A percentile compares a stretch with the other conserved stretches of the same genome.
These are phyloP conservation scores for Lophiotrema nucula DNA, from an alignment of 495 filamentous ascomycete species.

Conservation along the genomic window DNA sequence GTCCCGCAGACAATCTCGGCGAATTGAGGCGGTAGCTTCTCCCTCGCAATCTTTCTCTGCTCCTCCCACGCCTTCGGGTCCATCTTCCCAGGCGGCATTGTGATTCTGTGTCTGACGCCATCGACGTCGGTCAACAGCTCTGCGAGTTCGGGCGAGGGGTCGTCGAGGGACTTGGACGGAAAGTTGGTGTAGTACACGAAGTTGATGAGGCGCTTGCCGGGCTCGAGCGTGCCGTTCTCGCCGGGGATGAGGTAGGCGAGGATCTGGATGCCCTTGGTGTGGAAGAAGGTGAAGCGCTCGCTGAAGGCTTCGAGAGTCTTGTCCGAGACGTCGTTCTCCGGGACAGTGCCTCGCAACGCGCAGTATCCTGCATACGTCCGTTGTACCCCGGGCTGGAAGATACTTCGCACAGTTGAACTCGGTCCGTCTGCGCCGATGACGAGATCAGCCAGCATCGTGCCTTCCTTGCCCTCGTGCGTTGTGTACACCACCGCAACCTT, in stretches of 20 bases:
- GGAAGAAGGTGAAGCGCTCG: conserved; percentile 30
- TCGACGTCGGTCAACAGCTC: conserved; percentile 55
- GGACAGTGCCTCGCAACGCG: conserved; percentile 54
- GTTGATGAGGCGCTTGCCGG: conserved; percentile 50
- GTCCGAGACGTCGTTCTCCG: conserved; percentile 41
- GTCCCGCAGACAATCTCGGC: conserved; percentile 53
- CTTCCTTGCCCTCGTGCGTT: conserved; percentile 40
- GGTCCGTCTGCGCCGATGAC: conserved; percentile 58
- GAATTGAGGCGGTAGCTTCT: conserved; percentile 52
- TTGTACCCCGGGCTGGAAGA: conserved; percentile 48
- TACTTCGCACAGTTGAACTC: conserved; percentile 51
- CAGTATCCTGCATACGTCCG: conserved; percentile 58
- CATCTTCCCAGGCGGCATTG: conserved; percentile 51
- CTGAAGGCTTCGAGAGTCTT: conserved; percentile 35
- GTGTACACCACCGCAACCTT: conserved; percentile 45
- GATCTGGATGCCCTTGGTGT: conserved; percentile 46
- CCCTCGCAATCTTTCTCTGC: conserved; percentile 45
- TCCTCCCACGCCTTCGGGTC: conserved; percentile 45
- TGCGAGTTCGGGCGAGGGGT: conserved; percentile 44
- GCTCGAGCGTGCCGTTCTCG: conserved; percentile 49
- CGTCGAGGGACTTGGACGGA: conserved; percentile 36
- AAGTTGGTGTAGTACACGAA: conserved; percentile 61
- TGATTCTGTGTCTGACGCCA: conserved; percentile 48
- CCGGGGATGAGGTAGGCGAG: conserved; percentile 49
- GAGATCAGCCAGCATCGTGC: conserved; percentile 44